Base-by-base conservation (phyloP, 2,329 filamentous ascomycete genomes). In the Exophiala bonariae region DNA sequence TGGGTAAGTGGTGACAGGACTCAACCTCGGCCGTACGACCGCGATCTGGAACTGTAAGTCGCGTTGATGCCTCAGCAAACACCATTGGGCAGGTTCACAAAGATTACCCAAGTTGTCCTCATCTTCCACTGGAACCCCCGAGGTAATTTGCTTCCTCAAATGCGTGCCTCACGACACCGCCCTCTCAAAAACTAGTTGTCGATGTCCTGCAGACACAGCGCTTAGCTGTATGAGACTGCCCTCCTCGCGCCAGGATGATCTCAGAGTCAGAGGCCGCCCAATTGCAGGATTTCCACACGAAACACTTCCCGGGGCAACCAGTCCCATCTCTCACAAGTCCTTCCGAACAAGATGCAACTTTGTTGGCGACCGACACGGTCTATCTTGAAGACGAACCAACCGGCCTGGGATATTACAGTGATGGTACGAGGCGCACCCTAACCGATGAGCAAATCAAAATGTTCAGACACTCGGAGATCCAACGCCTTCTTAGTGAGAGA, bases 391-490 rank as follows among this genome's bases (percentile, higher is more conserved):
- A 67, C 30, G 65, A 68, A 4, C 61, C 68, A 14, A 86, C 88
- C 61, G 81, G 72, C 1, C 73, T 96, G 13, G 92, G 90, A 14
- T 92, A 89, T 66, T 97, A 97, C 58, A 69, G 80, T 1, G 91
- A 97, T 62, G 91, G 92, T 3, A 81, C 83, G 52, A 93, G 93
- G 64, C 85, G 92, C 32, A 96, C 90, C 14, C 75, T 97, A 59
- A 96, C 91, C 8, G 88, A 96, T 61, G 87, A 90, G 59, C 88
- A 96, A 71, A 89, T 96, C 58, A 81, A 82, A 43, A 92, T 96
- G 52, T 96, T 96, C 65, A 80, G 91, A 52, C 89, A 95, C 63
- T 92, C 87, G 2, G 92, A 97, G 66, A 79, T 95, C 17, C 84
- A 93, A 61, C 70, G 80, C 10, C 72, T 95, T 31, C 72, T 87